These are phyloP conservation scores for Coriolopsis trogii DNA, from an alignment of 1,284 basidiomycete genomes.

Conservation along the genomic window DNA sequence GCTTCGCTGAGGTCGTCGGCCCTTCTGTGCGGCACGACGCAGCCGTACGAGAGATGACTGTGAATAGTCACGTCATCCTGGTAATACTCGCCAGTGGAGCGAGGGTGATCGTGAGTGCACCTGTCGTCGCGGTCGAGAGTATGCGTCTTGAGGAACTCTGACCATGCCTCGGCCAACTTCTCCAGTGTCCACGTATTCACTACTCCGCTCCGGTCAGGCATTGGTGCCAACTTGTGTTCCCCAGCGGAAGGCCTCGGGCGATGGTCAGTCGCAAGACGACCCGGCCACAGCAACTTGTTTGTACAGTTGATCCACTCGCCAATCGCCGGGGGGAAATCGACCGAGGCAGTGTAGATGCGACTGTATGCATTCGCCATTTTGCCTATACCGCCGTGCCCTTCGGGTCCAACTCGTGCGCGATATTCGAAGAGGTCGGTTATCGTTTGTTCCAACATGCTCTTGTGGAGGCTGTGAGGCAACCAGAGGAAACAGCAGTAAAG, in stretches of 20 bases:
- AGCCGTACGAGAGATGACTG: not conserved
- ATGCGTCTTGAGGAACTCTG: not conserved
- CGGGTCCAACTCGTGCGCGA: not conserved
- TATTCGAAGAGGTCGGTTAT: not conserved
- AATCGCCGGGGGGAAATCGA: no score
- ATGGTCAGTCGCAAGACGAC: no score
- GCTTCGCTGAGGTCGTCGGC: no score
- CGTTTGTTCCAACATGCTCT: not conserved
- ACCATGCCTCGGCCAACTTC: not conserved
- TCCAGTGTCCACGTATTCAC: not conserved
- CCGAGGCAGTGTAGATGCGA: no score
- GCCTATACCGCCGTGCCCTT: not conserved
- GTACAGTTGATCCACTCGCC: no score
- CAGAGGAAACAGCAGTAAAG: conserved; percentile 9
- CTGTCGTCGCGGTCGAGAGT: not conserved
- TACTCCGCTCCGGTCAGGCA: not conserved
- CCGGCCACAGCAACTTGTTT: no score
- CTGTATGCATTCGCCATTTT: no score
- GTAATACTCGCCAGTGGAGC: not conserved
- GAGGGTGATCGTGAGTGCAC: not conserved
- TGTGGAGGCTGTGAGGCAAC: conserved; percentile 1
- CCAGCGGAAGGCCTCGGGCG: not conserved
- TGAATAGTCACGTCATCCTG: not conserved
- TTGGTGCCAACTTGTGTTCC: not conserved
- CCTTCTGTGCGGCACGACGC: not conserved